A percentile compares a stretch with the other conserved stretches of the same genome.
phyloP scores from a whole-genome alignment of 805 yeast genomes.

The Ogataea paradorogensis region DNA sequence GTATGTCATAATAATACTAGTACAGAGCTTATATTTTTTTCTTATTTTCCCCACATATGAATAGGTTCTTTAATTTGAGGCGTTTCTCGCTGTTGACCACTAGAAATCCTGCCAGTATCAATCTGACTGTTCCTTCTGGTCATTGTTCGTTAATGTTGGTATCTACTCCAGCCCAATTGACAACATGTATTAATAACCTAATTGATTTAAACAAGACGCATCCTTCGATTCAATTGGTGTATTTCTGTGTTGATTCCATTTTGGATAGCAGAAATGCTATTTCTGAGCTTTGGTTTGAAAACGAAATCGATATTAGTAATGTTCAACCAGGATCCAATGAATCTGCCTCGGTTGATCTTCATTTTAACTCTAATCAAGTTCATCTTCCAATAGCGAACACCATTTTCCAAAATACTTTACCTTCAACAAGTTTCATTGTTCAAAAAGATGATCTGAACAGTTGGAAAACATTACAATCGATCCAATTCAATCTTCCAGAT shows the following conservation, averaged over 20 bases:
- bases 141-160: constrained; percentile 25
- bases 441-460: constrained; percentile 12
- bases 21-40: constrained; percentile 5
- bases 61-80: constrained; percentile 4
- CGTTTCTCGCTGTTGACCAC: constrained; percentile 18
- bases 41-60: background rate
- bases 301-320: constrained; percentile 10
- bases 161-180: constrained; percentile 31
- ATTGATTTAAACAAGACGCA: constrained; percentile 8
- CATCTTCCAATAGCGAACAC: constrained; percentile 25
- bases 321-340: background rate
- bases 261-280: constrained; percentile 24
- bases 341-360: constrained; percentile 1
- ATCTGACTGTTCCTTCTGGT: constrained; percentile 2
- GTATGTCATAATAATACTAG: constrained; percentile 30
- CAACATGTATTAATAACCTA: constrained; percentile 15
- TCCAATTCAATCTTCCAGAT: constrained; percentile 7
- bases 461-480: constrained; percentile 12
- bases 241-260: constrained; percentile 30
- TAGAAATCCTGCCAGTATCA: constrained; percentile 18
- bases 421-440: constrained; percentile 26
- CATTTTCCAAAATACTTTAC: constrained; percentile 25
- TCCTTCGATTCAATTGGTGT: constrained; percentile 20
- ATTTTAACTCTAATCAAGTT: background rate
- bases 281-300: constrained; percentile 30